Conservation (phyloP, 352 stramenopile genomes). For the Thraustochytrium striatum region DNA sequence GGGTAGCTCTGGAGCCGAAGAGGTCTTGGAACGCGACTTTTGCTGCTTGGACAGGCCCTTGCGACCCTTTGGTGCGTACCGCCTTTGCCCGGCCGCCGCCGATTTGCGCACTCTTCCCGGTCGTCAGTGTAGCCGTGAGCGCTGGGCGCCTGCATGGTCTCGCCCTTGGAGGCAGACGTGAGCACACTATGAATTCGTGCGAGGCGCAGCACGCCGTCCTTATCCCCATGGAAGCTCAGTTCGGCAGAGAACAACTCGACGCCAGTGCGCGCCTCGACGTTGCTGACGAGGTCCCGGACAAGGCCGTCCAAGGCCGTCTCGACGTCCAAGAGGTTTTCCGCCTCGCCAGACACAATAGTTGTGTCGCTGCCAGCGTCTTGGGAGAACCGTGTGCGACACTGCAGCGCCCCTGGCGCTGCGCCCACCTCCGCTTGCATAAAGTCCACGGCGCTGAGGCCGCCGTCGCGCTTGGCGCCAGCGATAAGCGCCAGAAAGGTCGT, state of each 20-base stretch:
- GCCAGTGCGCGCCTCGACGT: neutral
- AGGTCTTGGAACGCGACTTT: neutral
- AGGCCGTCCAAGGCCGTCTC: conserved; percentile 11
- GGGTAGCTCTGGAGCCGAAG: neutral
- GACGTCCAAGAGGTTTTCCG: conserved; percentile 5
- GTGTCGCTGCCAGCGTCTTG: neutral
- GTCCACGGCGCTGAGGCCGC: neutral
- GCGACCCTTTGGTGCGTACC: neutral
- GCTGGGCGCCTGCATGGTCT: neutral
- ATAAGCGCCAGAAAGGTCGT: conserved; percentile 19
- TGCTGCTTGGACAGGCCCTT: neutral
- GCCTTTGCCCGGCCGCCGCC: neutral
- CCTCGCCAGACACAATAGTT: neutral
- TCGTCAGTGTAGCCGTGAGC: neutral
- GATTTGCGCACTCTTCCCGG: neutral
- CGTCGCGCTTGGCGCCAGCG: conserved; percentile 19
- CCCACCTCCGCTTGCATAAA: neutral
- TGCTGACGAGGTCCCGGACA: neutral
- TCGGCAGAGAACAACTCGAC: neutral
- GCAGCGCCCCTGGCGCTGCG: neutral
- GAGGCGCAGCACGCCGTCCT: conserved; percentile 16
- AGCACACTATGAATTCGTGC: neutral
- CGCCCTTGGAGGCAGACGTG: neutral
- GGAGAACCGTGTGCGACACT: neutral
- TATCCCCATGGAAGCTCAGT: conserved; percentile 7